These are phyloP conservation scores for Mycena vulgaris DNA, from an alignment of 768 basidiomycete genomes.

Conservation along the genomic window DNA sequence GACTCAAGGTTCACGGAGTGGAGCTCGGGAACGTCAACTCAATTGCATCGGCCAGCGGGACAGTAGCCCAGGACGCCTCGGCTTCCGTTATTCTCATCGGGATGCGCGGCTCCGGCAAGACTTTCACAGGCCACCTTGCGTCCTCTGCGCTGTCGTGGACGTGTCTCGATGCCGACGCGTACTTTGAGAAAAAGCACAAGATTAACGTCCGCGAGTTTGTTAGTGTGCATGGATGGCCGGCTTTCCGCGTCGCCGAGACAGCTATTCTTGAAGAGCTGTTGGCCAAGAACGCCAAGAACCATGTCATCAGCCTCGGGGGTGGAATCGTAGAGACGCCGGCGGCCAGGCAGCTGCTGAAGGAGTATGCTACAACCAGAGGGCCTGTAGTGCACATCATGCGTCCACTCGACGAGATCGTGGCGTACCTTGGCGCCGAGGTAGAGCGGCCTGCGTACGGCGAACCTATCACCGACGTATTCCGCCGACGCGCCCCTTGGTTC, in stretches of 20 bases:
- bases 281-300: conserved; percentile 65
- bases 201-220: conserved; percentile 84
- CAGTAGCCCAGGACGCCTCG: conserved; percentile 50
- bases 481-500: conserved; percentile 90
- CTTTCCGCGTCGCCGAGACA: conserved; percentile 88
- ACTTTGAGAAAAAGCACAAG: conserved; percentile 77
- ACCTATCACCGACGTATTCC: conserved; percentile 85
- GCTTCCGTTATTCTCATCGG: conserved; percentile 87
- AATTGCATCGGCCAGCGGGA: conserved; percentile 61
- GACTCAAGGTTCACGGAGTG: conserved; percentile 88
- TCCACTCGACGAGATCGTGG: conserved; percentile 84
- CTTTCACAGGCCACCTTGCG: conserved; percentile 86
- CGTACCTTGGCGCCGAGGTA: conserved; percentile 83
- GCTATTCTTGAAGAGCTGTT: conserved; percentile 80
- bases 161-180: conserved; percentile 86
- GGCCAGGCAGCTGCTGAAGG: conserved; percentile 80
- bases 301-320: conserved; percentile 93
- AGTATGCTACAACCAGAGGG: conserved; percentile 72
- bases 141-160: conserved; percentile 80
- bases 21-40: conserved; percentile 69
- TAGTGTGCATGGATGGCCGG: conserved; percentile 86
- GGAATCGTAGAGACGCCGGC: conserved; percentile 91
- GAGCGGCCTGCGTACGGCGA: conserved; percentile 93
- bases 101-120: conserved; percentile 98
- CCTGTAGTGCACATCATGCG: conserved; percentile 90